These are phyloP conservation scores for Cercophora sp. DNA, from an alignment of 495 filamentous ascomycete species.

Conservation along the genomic window DNA sequence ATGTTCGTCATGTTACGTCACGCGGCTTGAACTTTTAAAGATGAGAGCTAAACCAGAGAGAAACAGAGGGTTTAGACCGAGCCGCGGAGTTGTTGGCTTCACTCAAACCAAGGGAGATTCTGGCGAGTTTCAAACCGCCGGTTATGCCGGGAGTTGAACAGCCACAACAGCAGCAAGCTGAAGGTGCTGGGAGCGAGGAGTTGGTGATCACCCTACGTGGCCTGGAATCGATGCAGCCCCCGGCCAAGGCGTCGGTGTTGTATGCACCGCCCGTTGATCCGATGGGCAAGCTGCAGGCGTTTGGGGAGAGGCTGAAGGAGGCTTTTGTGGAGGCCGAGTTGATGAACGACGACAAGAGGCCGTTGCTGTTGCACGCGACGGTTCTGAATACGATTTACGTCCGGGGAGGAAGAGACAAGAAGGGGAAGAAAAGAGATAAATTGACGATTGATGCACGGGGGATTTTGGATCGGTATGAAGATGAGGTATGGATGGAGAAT, in stretches of 20 bases:
- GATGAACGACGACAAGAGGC: slow-evolving; percentile 55
- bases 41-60: too few relatives aligned
- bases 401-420: slow-evolving; percentile 29
- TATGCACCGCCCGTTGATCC: slow-evolving; percentile 52
- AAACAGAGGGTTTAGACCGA: slow-evolving; percentile 45
- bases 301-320: slow-evolving; percentile 58
- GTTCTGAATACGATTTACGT: slow-evolving; percentile 86
- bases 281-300: slow-evolving; percentile 52
- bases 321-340: slow-evolving; percentile 61
- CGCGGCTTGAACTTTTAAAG: too few relatives aligned
- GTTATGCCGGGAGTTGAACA: neutral
- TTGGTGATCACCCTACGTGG: slow-evolving; percentile 44
- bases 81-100: slow-evolving; percentile 54
- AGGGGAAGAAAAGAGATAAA: slow-evolving; percentile 29
- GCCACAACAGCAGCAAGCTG: neutral
- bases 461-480: slow-evolving; percentile 49
- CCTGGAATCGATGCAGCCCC: slow-evolving; percentile 44
- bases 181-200: slow-evolving; percentile 5
- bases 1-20: too few relatives aligned
- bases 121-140: slow-evolving; percentile 27
- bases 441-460: slow-evolving; percentile 50
- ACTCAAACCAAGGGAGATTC: slow-evolving; percentile 49
- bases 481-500: slow-evolving; percentile 58
- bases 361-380: slow-evolving; percentile 79
- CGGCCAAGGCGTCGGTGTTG: slow-evolving; percentile 36